phyloP scores from a whole-genome alignment of 2,329 filamentous ascomycete genomes.

The Hymenoscyphus linearis region DNA sequence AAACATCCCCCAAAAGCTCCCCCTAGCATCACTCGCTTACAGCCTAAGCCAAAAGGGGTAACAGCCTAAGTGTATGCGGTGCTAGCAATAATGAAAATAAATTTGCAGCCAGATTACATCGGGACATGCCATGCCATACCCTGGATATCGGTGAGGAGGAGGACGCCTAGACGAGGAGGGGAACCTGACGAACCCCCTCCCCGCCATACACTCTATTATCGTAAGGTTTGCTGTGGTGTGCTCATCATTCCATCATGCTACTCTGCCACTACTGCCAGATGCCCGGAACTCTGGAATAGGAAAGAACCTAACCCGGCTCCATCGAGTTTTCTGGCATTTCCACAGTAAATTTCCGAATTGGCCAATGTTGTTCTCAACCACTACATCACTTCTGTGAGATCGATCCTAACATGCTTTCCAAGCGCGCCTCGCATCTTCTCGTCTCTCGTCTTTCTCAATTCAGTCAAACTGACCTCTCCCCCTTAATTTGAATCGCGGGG shows the following conservation, averaged over 20 bases:
- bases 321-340: background rate
- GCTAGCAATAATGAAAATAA: background rate
- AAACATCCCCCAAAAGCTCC: background rate
- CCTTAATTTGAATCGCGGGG: background rate
- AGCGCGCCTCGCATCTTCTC: background rate
- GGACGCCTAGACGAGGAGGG: background rate
- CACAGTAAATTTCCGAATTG: background rate
- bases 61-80: background rate
- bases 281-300: background rate
- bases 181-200: background rate
- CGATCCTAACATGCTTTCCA: background rate
- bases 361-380: background rate
- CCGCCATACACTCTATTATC: background rate
- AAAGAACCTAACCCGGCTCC: background rate
- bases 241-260: background rate
- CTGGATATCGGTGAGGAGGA: background rate
- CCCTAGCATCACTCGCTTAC: background rate
- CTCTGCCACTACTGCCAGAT: background rate
- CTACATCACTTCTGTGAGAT: background rate
- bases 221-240: background rate
- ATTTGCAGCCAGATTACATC: background rate
- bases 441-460: constrained; percentile 5
- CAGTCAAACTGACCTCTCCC: background rate
- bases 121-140: background rate
- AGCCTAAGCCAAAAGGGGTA: background rate